A percentile compares a stretch with the other conserved stretches of the same genome.
These are phyloP conservation scores for Lachancea dasiensis DNA, from an alignment of 805 yeast genomes.

Conservation along the genomic window DNA sequence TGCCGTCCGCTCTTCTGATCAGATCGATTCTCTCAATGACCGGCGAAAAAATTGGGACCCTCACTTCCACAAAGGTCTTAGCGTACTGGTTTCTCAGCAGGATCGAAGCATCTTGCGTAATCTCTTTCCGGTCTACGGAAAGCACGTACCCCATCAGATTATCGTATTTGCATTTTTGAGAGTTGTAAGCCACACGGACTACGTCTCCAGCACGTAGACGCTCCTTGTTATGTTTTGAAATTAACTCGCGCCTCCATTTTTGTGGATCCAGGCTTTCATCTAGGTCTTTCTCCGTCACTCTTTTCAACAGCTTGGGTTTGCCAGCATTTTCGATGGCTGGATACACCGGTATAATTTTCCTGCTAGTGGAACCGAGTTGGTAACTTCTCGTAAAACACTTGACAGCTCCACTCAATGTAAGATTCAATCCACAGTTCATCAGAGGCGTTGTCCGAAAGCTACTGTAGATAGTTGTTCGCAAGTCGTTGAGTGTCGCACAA, in stretches of 20 bases:
- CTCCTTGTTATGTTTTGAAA: constrained; percentile 42
- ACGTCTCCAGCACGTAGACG: constrained; percentile 76
- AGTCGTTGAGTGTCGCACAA: too few species aligned
- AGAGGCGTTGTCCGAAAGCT: neutral
- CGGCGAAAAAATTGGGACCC: constrained; percentile 79
- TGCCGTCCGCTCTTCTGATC: constrained; percentile 57
- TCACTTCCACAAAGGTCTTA: constrained; percentile 78
- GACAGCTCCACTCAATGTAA: neutral
- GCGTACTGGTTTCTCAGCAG: constrained; percentile 75
- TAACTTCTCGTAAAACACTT: constrained; percentile 11
- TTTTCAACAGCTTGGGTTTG: constrained; percentile 41
- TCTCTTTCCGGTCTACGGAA: constrained; percentile 64
- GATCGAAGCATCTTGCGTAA: constrained; percentile 58
- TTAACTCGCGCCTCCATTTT: constrained; percentile 56
- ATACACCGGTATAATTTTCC: constrained; percentile 28
- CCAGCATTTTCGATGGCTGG: constrained; percentile 23
- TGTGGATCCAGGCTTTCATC: constrained; percentile 60
- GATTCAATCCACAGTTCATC: neutral
- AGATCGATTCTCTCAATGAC: constrained; percentile 70
- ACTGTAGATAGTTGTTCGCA: too few species aligned
- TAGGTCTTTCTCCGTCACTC: constrained; percentile 38
- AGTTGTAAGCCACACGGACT: constrained; percentile 64
- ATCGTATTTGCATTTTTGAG: constrained; percentile 47
- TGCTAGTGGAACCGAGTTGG: constrained; percentile 16
- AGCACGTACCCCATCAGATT: constrained; percentile 73